Percentiles rank a stretch among this genome's conserved stretches.
These are phyloP conservation scores for Letharia columbiana DNA, from an alignment of 495 filamentous ascomycete species.

Conservation along the genomic window DNA sequence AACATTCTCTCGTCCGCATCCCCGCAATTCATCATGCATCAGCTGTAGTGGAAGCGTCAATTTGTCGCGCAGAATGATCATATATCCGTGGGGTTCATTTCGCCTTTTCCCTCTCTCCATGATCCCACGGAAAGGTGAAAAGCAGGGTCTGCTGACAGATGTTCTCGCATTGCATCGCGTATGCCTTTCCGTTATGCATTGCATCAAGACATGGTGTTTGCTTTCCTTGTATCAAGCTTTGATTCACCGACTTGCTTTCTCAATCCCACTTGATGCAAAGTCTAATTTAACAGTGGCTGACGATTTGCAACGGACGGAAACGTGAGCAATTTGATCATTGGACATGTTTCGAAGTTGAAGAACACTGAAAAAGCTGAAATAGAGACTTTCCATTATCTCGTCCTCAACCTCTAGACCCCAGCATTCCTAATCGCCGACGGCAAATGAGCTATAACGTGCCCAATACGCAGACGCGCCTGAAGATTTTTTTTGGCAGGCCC, in stretches of 20 bases:
- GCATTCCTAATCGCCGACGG: neutral
- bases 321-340: neutral
- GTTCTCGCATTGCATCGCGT: neutral
- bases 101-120: neutral
- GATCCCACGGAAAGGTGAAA: neutral
- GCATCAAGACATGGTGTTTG: neutral
- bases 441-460: neutral
- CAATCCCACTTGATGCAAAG: neutral
- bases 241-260: neutral
- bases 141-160: neutral
- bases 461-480: neutral
- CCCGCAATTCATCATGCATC: neutral
- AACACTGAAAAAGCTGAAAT: neutral
- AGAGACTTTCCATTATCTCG: neutral
- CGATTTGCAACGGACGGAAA: neutral
- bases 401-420: neutral
- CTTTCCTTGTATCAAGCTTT: neutral
- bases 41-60: neutral
- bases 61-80: neutral
- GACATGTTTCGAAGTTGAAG: neutral
- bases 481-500: neutral
- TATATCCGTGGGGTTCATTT: neutral
- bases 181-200: neutral
- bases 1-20: neutral
- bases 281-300: neutral